Evolutionary conservation across 2,329 filamentous ascomycete genomes (phyloP).

Genomic region (Xylaria arbuscula): DNA sequence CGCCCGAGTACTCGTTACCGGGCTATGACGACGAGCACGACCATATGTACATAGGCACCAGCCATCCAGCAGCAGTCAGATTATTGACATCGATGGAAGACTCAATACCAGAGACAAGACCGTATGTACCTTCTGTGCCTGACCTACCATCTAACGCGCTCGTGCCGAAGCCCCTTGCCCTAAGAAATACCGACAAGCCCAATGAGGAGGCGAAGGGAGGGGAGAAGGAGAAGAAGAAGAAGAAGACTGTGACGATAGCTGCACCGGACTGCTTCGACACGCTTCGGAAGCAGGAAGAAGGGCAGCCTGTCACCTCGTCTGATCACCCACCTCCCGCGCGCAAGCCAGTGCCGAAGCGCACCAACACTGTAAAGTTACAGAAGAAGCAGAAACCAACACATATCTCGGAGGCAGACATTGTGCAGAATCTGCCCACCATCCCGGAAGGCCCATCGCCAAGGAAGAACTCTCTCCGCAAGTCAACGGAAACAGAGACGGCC

Average conservation of each 20-base stretch:
- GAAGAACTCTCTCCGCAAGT: slow-evolving; percentile 52
- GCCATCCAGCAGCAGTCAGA: slow-evolving; percentile 64
- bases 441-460: slow-evolving; percentile 62
- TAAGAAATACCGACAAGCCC: slow-evolving; percentile 37
- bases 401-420: slow-evolving; percentile 50
- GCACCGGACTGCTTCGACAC: slow-evolving; percentile 47
- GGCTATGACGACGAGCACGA: slow-evolving; percentile 67
- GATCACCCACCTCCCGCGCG: slow-evolving; percentile 40
- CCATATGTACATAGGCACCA: slow-evolving; percentile 56
- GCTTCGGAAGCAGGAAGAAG: slow-evolving; percentile 55
- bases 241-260: slow-evolving; percentile 45
- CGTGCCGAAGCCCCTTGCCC: slow-evolving; percentile 44
- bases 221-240: slow-evolving; percentile 19
- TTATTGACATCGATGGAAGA: slow-evolving; percentile 73
- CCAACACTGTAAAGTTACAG: slow-evolving; percentile 64
- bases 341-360: slow-evolving; percentile 44
- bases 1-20: slow-evolving; percentile 68
- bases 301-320: slow-evolving; percentile 32
- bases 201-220: slow-evolving; percentile 5
- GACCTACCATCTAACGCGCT: slow-evolving; percentile 40
- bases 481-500: slow-evolving; percentile 42
- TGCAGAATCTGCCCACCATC: slow-evolving; percentile 60
- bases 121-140: slow-evolving; percentile 63
- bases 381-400: slow-evolving; percentile 53
- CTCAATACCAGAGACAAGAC: slow-evolving; percentile 56